phyloP scores from a whole-genome alignment of 73 alveolate species.

The Paramecium caudatum region DNA sequence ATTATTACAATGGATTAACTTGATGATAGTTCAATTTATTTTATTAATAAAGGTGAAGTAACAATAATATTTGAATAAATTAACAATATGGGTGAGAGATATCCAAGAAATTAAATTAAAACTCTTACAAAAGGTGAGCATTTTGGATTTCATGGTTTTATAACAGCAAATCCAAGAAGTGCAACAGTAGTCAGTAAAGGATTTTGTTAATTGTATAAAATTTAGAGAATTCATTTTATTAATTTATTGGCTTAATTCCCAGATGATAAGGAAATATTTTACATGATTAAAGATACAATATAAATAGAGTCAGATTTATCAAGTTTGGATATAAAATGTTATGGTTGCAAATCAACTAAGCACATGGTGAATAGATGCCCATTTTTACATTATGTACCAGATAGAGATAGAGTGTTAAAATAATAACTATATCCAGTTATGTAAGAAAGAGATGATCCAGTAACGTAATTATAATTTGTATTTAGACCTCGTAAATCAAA shows the following conservation, averaged over 20 bases:
- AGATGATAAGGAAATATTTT: slow-evolving; percentile 27
- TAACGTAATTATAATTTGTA: neutral
- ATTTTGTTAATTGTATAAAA: slow-evolving; percentile 33
- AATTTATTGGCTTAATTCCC: slow-evolving; percentile 37
- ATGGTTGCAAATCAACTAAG: slow-evolving; percentile 39
- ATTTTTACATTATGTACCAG: slow-evolving; percentile 35
- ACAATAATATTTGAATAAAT: slow-evolving; percentile 26
- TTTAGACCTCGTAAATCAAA: slow-evolving; percentile 25
- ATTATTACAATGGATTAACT: neutral
- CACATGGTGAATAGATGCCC: slow-evolving; percentile 62
- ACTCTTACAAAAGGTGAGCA: neutral
- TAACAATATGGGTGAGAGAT: slow-evolving; percentile 16
- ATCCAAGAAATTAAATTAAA: neutral
- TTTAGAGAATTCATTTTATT: neutral
- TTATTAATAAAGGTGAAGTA: slow-evolving; percentile 59
- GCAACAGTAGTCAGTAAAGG: slow-evolving; percentile 52
- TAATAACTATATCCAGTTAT: neutral
- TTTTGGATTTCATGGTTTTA: slow-evolving; percentile 34
- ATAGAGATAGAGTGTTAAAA: slow-evolving; percentile 41
- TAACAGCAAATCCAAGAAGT: slow-evolving; percentile 35
- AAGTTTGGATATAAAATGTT: slow-evolving; percentile 9
- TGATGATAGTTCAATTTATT: slow-evolving; percentile 42
- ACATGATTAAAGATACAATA: slow-evolving; percentile 39
- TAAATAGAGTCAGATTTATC: neutral
- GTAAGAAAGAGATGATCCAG: slow-evolving; percentile 50